These are phyloP conservation scores for Puccinia novopanici DNA, from an alignment of 1,284 basidiomycete genomes.

Conservation along the genomic window DNA sequence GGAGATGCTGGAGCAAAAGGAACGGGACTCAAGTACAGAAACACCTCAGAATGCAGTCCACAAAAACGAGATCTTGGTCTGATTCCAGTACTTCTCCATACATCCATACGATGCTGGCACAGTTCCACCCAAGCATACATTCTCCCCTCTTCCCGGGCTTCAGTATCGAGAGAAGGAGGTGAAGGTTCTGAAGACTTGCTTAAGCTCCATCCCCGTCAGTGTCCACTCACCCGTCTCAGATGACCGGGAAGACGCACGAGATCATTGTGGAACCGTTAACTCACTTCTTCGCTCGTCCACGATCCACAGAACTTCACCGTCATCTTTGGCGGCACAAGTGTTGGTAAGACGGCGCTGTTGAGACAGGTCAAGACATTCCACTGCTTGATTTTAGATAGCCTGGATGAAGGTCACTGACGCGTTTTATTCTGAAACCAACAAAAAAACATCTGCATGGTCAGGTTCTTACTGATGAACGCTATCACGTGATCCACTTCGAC, in stretches of 20 bases:
- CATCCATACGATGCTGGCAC: neutral
- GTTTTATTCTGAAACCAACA: too few relatives aligned
- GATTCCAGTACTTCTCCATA: neutral
- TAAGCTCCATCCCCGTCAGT: conserved; percentile 60
- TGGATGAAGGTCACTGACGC: too few relatives aligned
- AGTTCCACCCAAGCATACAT: conserved; percentile 69
- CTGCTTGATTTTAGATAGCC: neutral
- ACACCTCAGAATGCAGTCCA: conserved; percentile 60
- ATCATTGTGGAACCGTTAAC: too few relatives aligned
- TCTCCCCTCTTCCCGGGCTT: conserved; percentile 72
- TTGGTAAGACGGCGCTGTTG: conserved; percentile 77
- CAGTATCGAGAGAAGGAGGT: conserved; percentile 70
- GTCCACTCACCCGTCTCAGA: neutral
- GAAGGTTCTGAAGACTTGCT: conserved; percentile 66
- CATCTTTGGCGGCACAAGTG: conserved; percentile 71
- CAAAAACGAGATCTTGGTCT: conserved; percentile 69
- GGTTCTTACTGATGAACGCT: conserved; percentile 67
- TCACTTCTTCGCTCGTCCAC: conserved; percentile 61
- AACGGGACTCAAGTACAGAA: conserved; percentile 52
- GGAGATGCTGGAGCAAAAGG: conserved; percentile 69
- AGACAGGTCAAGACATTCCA: conserved; percentile 63
- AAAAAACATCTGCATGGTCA: neutral
- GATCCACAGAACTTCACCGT: conserved; percentile 73
- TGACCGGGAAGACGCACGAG: too few relatives aligned
- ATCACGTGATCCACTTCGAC: conserved; percentile 79